phyloP scores from a whole-genome alignment of 139 green algal genomes.

The Chlorella sorokiniana region DNA sequence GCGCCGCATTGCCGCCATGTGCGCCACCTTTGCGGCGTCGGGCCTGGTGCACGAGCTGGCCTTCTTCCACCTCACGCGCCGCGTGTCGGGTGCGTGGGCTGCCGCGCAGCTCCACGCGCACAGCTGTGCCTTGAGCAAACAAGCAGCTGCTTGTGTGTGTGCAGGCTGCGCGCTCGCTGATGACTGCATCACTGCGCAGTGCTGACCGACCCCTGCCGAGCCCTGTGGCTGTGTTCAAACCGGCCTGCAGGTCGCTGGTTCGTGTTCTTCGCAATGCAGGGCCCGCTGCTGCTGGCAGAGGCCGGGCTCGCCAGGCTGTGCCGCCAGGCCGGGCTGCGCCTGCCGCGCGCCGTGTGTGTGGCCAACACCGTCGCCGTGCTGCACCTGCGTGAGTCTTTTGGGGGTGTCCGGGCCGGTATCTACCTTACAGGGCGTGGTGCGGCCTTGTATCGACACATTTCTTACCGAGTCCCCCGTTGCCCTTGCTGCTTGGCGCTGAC shows the following conservation, averaged over 20 bases:
- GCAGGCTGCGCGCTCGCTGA: background rate
- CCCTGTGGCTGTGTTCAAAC: background rate
- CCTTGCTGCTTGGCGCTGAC: too few species aligned
- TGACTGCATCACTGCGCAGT: background rate
- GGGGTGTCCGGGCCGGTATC: background rate
- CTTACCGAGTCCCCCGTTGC: background rate
- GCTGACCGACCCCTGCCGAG: too few species aligned
- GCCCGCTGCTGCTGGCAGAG: conserved; percentile 6
- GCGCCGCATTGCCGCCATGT: background rate
- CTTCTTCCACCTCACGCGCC: conserved; percentile 1
- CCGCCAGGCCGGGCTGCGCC: background rate
- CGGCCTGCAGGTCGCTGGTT: conserved; percentile 3
- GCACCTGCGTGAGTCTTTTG: background rate
- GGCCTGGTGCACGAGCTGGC: background rate
- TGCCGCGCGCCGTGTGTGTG: background rate
- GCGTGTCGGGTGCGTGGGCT: background rate
- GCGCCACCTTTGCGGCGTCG: conserved; percentile 3
- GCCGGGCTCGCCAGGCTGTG: background rate
- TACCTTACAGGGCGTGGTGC: background rate
- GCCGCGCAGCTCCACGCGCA: background rate
- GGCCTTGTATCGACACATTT: background rate
- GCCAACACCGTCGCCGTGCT: background rate
- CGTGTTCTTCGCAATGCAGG: conserved; percentile 16
- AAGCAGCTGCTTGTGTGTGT: background rate
- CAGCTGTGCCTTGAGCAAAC: too few species aligned